Conservation (phyloP, 2,329 filamentous ascomycete species). For the Cladosporium sp. region DNA sequence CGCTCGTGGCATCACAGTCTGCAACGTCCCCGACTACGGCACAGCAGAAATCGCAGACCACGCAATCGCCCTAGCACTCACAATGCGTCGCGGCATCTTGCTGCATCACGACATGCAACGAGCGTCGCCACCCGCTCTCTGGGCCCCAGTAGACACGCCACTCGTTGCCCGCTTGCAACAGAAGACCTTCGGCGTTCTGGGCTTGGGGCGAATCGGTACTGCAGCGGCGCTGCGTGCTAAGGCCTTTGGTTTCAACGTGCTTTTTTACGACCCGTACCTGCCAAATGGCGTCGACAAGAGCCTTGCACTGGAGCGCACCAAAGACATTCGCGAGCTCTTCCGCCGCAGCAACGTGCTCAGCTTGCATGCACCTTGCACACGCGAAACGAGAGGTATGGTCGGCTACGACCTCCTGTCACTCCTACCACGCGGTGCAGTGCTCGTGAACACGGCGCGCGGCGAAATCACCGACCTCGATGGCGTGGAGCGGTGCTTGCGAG, state of each 20-base stretch:
- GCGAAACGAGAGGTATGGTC: conserved; percentile 49
- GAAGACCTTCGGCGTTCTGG: conserved; percentile 27
- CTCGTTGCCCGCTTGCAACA: conserved; percentile 25
- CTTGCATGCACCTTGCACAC: conserved; percentile 68
- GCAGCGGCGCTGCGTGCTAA: conserved; percentile 28
- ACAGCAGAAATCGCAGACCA: conserved; percentile 31
- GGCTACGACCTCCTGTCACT: conserved; percentile 27
- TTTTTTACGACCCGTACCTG: conserved; percentile 32
- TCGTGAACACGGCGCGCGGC: conserved; percentile 30
- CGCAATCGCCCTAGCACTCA: conserved; percentile 26
- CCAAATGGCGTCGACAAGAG: conserved; percentile 30
- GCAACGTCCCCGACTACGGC: conserved; percentile 30
- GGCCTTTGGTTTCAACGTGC: conserved; percentile 28
- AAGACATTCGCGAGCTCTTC: conserved; percentile 30
- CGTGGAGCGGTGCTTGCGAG: conserved; percentile 25
- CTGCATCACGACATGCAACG: conserved; percentile 29
- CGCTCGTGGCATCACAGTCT: conserved; percentile 23
- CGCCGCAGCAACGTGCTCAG: conserved; percentile 55
- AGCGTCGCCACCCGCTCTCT: conserved; percentile 27
- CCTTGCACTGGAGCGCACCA: conserved; percentile 27
- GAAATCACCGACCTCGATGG: conserved; percentile 30
- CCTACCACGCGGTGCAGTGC: conserved; percentile 24
- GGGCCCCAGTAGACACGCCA: conserved; percentile 25
- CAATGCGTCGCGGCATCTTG: conserved; percentile 27
- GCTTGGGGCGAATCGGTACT: conserved; percentile 28